Base-by-base conservation (phyloP, 257 asterid species). In the Mentha longifolia region DNA sequence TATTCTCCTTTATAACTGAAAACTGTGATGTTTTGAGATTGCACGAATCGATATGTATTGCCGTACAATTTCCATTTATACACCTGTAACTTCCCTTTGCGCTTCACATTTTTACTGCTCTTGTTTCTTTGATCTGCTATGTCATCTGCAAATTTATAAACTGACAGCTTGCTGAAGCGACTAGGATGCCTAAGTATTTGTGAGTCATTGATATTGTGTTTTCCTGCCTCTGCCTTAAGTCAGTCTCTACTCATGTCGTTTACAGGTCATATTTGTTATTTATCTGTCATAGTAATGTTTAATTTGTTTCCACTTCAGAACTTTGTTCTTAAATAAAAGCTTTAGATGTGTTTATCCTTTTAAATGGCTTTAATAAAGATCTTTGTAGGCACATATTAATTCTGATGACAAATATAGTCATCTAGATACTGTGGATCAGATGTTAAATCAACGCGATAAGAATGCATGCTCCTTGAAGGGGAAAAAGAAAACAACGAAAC, bases 321-420 rank as follows among this genome's bases (percentile, higher is more conserved):
- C 6, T 25, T 15, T 55, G 43, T 56, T 71, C 52, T 50, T 49
- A 9, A 10, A 28, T n/a, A 22, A 13, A 1, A 14, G 8, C 6
- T 6, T 13, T 5, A 10, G 35, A 41, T 73, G 19, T 81, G 60
- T 42, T 39, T 69, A 22, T 43, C 28, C 35, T 61, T 67, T 42
- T 39, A 14, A 64, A 58, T 65, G 56, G 68, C 35, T 65, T 71
- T 77, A 61, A 76, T 77, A 72, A 84, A 65, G 22, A 75, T 67
- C 41, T 76, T 14, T 83, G 62, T 78, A 92, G 97, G 88, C 70
- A 61, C 67, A 45, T 77, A 73, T 39, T 42, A 50, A 31, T 77
- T 71, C 52, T 65, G 85, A 74, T 9, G 80, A 74, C 22, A 76
- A 79, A 75, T 71, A 73, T 69, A 77, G 78, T 50, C 62, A 70